phyloP scores from a whole-genome alignment of 176 grass and related monocot genomes.

The Carex scoparia region DNA sequence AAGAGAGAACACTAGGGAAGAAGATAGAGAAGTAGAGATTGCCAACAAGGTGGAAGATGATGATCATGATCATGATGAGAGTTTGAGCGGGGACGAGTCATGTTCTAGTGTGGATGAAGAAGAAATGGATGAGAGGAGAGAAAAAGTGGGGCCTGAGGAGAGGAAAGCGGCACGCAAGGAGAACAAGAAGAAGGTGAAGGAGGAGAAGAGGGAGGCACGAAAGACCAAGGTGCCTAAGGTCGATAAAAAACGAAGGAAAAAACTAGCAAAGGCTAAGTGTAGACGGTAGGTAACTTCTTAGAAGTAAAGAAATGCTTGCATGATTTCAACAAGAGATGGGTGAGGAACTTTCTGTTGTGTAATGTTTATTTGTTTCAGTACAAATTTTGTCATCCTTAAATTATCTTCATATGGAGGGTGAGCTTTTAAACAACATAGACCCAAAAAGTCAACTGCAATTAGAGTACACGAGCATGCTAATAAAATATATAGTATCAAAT shows the following conservation, averaged over 20 bases:
- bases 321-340: not conserved
- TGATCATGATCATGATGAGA: conserved; percentile 24
- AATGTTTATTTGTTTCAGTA: not conserved
- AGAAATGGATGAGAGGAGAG: conserved; percentile 33
- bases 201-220: conserved; percentile 72
- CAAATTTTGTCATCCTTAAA: not conserved
- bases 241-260: conserved; percentile 89
- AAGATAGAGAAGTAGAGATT: conserved; percentile 20
- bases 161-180: conserved; percentile 66
- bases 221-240: conserved; percentile 70
- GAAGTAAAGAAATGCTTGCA: not conserved
- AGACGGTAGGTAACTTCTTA: conserved; percentile 38
- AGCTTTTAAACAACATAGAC: not conserved
- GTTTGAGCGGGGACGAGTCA: conserved; percentile 27
- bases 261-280: conserved; percentile 91
- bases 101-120: conserved; percentile 42
- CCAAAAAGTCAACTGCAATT: not conserved
- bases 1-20: conserved; percentile 32
- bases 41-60: conserved; percentile 3
- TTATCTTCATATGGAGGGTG: no score
- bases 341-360: not conserved
- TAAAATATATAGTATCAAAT: not conserved
- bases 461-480: not conserved
- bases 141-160: conserved; percentile 60
- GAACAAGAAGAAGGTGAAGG: conserved; percentile 92